Evolutionary conservation across 1,139 yeast species (phyloP), one percentile per base, ranked within the genome.

Genomic region (Geotrichum carabidarum): DNA sequence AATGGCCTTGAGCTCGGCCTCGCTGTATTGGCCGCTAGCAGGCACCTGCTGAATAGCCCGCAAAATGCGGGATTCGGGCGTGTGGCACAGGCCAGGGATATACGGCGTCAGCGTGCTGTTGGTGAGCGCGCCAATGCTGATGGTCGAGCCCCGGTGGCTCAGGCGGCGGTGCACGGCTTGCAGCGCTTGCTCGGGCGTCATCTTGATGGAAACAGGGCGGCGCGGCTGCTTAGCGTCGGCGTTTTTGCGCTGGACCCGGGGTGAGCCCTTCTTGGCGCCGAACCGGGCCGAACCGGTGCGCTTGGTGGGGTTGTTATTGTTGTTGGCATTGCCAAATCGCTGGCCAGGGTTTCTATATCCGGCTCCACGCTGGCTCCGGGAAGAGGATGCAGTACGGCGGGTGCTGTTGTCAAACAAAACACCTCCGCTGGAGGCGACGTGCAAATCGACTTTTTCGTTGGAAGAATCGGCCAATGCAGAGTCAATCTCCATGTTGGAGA

Each of bases 391-490:
- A 8, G 41, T 45, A 12, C 49, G 49, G 14, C 49, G 40, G 34
- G 41, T 44, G 41, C 30, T 44, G 12, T 42, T 57, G 40, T 46
- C 45, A 38, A 50, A 49, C 8, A 56, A 44, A 9, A 35, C 41
- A 7, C 53, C 47, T 8, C 58, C 54, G 12, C 36, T 37, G n/a
- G 62, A 56, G 5, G 58, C 34, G 22, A 61, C 57, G 47, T 60
- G 62, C 27, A 61, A 42, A 34, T 61, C 63, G 8, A 60, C 56
- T 44, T 59, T 58, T 44, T 60, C 63, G 38, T 49, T 37, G 14
- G 44, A 35, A 11, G 50, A 47, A 42, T 52, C 48, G 14, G 51
- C 36, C 22, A 45, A 41, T 12, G 48, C 50, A 47, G 45, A 45
- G 32, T 43, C 50, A 11, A 46, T 53, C 31, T 52, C 44, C 15